Conservation (phyloP, 805 yeast genomes). For the Zygosaccharomyces rouxii region DNA sequence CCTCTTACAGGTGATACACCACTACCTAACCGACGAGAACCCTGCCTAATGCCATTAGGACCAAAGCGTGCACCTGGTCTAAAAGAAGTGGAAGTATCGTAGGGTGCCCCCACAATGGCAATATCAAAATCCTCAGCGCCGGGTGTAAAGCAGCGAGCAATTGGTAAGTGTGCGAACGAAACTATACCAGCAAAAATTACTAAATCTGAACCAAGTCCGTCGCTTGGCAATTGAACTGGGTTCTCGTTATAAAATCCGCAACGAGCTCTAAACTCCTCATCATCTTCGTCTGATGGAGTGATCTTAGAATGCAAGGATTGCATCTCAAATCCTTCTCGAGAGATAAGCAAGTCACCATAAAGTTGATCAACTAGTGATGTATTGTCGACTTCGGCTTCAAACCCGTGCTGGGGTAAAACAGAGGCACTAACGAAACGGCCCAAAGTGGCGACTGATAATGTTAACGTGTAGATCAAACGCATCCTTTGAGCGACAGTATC, state of each 20-base stretch:
- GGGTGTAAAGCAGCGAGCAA: conserved; percentile 15
- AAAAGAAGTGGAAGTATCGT: conserved; percentile 53
- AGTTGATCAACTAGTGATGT: conserved; percentile 11
- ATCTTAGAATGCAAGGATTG: background rate
- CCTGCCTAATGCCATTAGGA: conserved; percentile 48
- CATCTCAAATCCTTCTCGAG: conserved; percentile 7
- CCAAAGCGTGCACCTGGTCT: conserved; percentile 59
- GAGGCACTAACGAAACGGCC: background rate
- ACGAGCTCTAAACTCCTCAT: conserved; percentile 14
- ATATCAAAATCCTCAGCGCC: conserved; percentile 37
- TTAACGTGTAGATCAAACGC: background rate
- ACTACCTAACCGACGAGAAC: conserved; percentile 42
- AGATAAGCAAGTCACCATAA: conserved; percentile 10
- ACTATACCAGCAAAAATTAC: conserved; percentile 15
- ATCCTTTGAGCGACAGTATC: background rate
- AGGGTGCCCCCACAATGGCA: conserved; percentile 57
- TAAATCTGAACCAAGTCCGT: conserved; percentile 12
- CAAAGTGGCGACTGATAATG: too few relatives aligned
- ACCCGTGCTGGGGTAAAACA: background rate
- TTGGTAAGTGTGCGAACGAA: conserved; percentile 15
- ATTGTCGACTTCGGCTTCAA: background rate
- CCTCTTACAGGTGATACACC: conserved; percentile 43
- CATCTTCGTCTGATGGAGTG: conserved; percentile 9
- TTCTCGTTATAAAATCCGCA: conserved; percentile 16
- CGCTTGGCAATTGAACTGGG: conserved; percentile 11